These are phyloP conservation scores for Fonsecaea multimorphosa DNA, from an alignment of 2,329 filamentous ascomycete genomes.

Conservation along the genomic window DNA sequence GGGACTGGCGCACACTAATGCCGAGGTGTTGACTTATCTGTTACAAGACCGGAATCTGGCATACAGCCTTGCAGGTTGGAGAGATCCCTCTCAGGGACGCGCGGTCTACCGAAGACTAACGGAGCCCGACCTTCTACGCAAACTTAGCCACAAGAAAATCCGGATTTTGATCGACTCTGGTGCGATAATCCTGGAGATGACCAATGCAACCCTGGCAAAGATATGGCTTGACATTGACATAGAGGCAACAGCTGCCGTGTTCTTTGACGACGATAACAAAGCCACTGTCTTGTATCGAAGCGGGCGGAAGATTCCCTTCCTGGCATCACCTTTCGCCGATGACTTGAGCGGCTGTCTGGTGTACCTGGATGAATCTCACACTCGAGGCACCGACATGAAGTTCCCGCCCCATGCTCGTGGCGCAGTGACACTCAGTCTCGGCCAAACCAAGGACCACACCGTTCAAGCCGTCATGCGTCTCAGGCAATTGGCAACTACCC, in stretches of 20 bases:
- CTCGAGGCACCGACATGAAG: conserved; percentile 70
- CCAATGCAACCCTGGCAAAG: conserved; percentile 61
- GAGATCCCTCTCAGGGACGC: conserved; percentile 5
- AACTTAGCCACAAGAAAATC: conserved; percentile 37
- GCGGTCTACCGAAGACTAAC: conserved; percentile 14
- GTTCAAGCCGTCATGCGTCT: conserved; percentile 76
- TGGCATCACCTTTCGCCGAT: conserved; percentile 63
- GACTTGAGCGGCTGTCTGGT: conserved; percentile 67
- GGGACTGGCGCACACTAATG: conserved; percentile 69
- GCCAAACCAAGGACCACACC: conserved; percentile 70
- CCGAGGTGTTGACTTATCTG: conserved; percentile 66
- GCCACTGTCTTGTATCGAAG: conserved; percentile 42
- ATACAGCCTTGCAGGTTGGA: conserved; percentile 15
- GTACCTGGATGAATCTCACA: conserved; percentile 74
- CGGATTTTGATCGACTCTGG: conserved; percentile 73
- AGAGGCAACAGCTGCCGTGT: conserved; percentile 59
- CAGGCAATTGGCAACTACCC: conserved; percentile 69
- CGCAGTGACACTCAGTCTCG: conserved; percentile 69
- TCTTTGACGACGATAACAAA: conserved; percentile 52
- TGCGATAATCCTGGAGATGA: conserved; percentile 69
- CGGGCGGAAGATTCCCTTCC: conserved; percentile 47
- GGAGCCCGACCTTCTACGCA: conserved; percentile 13
- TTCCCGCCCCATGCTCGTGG: conserved; percentile 65
- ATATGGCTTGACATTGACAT: conserved; percentile 56
- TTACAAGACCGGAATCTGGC: conserved; percentile 46